Base-by-base conservation (phyloP, 2,329 filamentous ascomycete genomes). In the Botrytis paeoniae region DNA sequence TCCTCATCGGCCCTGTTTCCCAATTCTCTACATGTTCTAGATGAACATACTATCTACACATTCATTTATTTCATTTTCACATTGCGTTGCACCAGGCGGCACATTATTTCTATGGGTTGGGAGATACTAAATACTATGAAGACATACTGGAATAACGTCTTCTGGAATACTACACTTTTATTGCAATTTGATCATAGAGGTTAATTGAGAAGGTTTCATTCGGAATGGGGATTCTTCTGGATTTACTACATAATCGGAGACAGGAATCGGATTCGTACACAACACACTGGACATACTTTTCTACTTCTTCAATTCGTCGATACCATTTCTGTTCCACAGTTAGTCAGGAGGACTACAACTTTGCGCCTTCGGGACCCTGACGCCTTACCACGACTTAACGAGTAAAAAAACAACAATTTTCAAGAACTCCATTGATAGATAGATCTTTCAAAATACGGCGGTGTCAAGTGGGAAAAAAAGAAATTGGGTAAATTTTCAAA, bases 381-480 rank as follows among this genome's bases (percentile, higher is more conserved):
- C 63, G 51, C 61, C 5, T 72, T 57, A 51, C 45, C 64, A 73
- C 59, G 71, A 73, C 68, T 71, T 73, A 41, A 71, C 64, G 72
- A 73, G 51, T 57, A 57, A 29, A 66, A 73, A 71, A 71, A 35
- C 8, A 71, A 37, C 9, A 65, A 54, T 35, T 63, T 57, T 41
- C 57, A 68, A 62, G 51, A 71, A 65, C 39, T 59, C 43, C 61
- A 57, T 66, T 71, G 59, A 71, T 72, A 72, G 65, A 74, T 69
- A 68, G 62, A 66, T 61, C 63, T 74, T 75, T 60, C 41, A 51
- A 63, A 70, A 70, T 71, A 63, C 57, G 69, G 62, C 48, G 75
- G 75, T 76, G 73, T 75, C 69, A 72, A 71, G 68, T 64, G 68
- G 72, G 65, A n/a, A 71, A 70, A 73, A 73, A 71, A 71, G 72